phyloP scores from a whole-genome alignment of 495 filamentous ascomycete species.

The Aspergillus conjunctus region DNA sequence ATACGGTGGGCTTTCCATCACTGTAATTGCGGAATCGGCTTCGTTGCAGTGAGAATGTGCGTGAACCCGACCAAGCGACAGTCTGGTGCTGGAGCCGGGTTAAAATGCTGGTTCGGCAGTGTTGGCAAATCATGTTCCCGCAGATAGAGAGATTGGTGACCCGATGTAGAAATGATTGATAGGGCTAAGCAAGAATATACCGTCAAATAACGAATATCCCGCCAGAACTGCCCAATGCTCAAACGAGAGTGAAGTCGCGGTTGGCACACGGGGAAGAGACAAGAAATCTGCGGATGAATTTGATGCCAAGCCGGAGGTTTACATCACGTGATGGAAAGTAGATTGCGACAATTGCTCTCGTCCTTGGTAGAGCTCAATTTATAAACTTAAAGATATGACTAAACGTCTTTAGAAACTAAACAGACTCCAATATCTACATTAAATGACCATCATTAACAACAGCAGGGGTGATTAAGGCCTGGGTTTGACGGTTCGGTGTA shows the following conservation, averaged over 20 bases:
- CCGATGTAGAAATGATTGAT: background rate
- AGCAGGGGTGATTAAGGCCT: too few species aligned
- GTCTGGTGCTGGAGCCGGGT: constrained; percentile 41
- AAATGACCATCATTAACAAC: too few species aligned
- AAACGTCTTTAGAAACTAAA: too few species aligned
- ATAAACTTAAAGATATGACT: background rate
- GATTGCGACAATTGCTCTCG: too few species aligned
- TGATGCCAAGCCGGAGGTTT: constrained; percentile 46
- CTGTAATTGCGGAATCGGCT: constrained; percentile 45
- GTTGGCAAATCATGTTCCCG: constrained; percentile 51
- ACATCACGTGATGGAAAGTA: constrained; percentile 33
- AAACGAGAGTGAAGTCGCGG: constrained; percentile 16
- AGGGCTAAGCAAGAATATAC: too few species aligned
- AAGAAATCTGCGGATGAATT: constrained; percentile 49
- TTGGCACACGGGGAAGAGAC: constrained; percentile 22
- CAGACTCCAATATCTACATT: too few species aligned
- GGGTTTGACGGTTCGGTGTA: background rate
- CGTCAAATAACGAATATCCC: too few species aligned
- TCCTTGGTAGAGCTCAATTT: background rate
- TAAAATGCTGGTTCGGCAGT: constrained; percentile 48
- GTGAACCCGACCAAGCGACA: constrained; percentile 31
- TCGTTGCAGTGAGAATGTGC: constrained; percentile 34
- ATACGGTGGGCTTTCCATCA: constrained; percentile 47
- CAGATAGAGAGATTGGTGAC: background rate
- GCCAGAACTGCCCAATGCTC: background rate